Conservation (phyloP, 1,284 basidiomycete genomes). For the Cutaneotrichosporon curvatum region DNA sequence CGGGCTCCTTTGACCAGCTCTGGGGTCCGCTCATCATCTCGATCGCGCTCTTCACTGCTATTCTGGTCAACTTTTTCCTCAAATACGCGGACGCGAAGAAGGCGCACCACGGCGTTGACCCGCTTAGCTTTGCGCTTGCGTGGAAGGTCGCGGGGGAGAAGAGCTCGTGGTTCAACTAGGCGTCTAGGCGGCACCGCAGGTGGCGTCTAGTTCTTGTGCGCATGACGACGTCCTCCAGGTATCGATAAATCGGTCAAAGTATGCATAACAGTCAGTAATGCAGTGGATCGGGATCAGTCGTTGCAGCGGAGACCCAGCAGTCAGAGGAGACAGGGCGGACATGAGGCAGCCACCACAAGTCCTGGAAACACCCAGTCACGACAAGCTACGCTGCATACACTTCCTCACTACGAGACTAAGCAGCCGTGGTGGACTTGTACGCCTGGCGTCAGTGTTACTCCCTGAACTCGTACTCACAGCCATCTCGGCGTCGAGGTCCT, state of each 20-base stretch:
- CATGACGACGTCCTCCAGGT: too few relatives aligned
- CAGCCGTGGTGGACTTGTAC: slow-evolving; percentile 28
- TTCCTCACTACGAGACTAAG: slow-evolving; percentile 1
- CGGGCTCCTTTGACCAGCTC: slow-evolving; percentile 81
- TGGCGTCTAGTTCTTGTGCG: too few relatives aligned
- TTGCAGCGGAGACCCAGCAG: too few relatives aligned
- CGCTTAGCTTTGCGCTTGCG: slow-evolving; percentile 28
- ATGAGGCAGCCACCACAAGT: too few relatives aligned
- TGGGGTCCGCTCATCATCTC: slow-evolving; percentile 74
- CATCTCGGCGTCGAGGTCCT: slow-evolving; percentile 59
- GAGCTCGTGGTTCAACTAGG: slow-evolving; percentile 16
- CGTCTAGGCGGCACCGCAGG: too few relatives aligned
- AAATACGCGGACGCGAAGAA: slow-evolving; percentile 47
- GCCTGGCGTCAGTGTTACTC: slow-evolving; percentile 17
- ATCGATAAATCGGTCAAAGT: too few relatives aligned
- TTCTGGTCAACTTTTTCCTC: slow-evolving; percentile 79
- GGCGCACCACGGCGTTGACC: slow-evolving; percentile 28
- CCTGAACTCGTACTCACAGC: slow-evolving; percentile 53
- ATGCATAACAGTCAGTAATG: too few relatives aligned
- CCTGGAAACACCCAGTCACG: too few relatives aligned
- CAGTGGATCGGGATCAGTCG: too few relatives aligned
- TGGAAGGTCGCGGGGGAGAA: slow-evolving; percentile 28
- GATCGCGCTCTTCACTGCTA: slow-evolving; percentile 68
- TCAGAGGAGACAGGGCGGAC: too few relatives aligned
- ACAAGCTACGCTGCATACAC: background rate